These are phyloP conservation scores for Aspergillus neoniger DNA, from an alignment of 2,329 filamentous ascomycete genomes.

Conservation along the genomic window DNA sequence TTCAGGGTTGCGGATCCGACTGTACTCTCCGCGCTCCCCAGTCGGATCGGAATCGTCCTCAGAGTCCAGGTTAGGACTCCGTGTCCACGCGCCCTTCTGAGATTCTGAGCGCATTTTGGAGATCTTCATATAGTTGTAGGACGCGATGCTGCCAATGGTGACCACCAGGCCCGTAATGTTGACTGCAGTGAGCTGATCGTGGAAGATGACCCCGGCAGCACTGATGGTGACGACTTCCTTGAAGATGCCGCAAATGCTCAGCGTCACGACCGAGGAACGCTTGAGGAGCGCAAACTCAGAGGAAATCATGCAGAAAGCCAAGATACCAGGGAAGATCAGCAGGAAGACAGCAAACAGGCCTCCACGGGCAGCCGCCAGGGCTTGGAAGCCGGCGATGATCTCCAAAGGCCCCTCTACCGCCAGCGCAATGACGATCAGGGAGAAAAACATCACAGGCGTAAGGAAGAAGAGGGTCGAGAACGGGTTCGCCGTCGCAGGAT, in stretches of 20 bases:
- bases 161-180: constrained; percentile 86
- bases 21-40: constrained; percentile 29
- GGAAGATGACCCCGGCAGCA: constrained; percentile 82
- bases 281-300: constrained; percentile 94
- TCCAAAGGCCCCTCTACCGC: constrained; percentile 77
- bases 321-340: constrained; percentile 82
- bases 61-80: constrained; percentile 28
- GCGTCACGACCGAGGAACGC: constrained; percentile 90
- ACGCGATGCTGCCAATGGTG: constrained; percentile 80
- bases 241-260: constrained; percentile 97
- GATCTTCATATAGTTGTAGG: constrained; percentile 96
- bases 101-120: constrained; percentile 82
- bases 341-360: constrained; percentile 66
- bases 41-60: constrained; percentile 32
- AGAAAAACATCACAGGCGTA: constrained; percentile 93
- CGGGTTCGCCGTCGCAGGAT: constrained; percentile 92
- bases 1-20: constrained; percentile 28
- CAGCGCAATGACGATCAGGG: constrained; percentile 76
- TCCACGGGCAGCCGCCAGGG: constrained; percentile 69
- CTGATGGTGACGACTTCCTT: constrained; percentile 97
- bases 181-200: constrained; percentile 81
- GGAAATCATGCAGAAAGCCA: constrained; percentile 95
- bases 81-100: constrained; percentile 42
- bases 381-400: constrained; percentile 66
- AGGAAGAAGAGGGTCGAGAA: constrained; percentile 97